Base-by-base conservation (phyloP, 805 yeast genomes). In the Schizosaccharomyces osmophilus region DNA sequence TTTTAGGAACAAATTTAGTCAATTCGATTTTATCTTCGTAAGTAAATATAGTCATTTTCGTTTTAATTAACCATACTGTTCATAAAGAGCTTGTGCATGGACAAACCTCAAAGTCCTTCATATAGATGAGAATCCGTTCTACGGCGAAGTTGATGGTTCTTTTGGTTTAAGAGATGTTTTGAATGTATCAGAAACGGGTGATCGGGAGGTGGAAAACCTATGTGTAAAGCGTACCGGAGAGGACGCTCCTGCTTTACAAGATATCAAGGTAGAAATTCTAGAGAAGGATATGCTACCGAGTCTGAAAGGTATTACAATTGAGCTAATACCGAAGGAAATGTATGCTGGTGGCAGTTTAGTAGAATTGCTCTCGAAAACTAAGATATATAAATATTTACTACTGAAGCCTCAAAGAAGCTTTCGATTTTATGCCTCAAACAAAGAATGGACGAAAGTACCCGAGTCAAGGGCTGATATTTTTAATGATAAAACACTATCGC, bases 381-480 rank as follows among this genome's bases (percentile, higher is more conserved):
- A 41, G 15, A 41, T 57, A 22, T 36, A 36, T 13, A 41, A 57
- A 15, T 57, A 57, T 24, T 22, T 57, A 17, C 22, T 22, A 39
- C 29, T 57, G 11, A 57, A 57, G 60, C 60, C 60, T 9, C 45
- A 17, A 26, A 29, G 42, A 5, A 36, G 42, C 19, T 57, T 31
- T 57, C 42, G 26, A 2, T 11, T 41, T 15, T 22, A 19, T 22
- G 11, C 60, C 9, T 39, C 31, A 15, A 36, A 57, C n/a, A 9
- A 41, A 13, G 60, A 31, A 9, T 39, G 48, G 43, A 26, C 36
- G 45, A 41, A 31, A 26, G 60, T 57, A 9, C 60, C 60, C 3
- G 60, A 36, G 29, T 39, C 48, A 19, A 39, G 60, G 13, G 39
- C 60, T 9, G 60, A 57, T 36, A 57, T 57, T 39, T 57, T 57